Evolutionary conservation across 1,284 basidiomycete genomes (phyloP).

Genomic region (Trametes pubescens): DNA sequence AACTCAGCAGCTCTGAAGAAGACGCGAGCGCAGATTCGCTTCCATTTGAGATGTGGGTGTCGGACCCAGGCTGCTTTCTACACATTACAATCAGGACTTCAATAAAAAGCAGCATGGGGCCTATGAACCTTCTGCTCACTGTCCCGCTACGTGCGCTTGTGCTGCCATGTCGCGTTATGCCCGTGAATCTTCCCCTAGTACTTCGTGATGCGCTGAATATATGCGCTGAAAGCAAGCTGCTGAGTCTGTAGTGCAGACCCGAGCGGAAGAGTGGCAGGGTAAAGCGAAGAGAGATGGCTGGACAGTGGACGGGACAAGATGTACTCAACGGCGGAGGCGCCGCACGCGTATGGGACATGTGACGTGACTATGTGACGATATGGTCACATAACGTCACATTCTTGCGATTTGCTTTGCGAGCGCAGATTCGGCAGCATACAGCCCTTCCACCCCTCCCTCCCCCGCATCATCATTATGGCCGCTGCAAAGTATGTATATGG

Average conservation of each 20-base stretch:
- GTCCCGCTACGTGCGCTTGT: slow-evolving; percentile 12
- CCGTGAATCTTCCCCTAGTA: not conserved
- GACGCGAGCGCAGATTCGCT: slow-evolving; percentile 16
- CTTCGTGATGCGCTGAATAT: too few relatives aligned
- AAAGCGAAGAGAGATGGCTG: not conserved
- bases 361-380: not conserved
- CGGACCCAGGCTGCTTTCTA: slow-evolving; percentile 11
- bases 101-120: slow-evolving; percentile 23
- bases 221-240: too few relatives aligned
- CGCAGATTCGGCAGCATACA: slow-evolving; percentile 1
- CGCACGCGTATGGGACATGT: too few relatives aligned
- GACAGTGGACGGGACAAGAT: not conserved
- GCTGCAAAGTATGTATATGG: slow-evolving; percentile 22
- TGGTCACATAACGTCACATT: slow-evolving; percentile 8
- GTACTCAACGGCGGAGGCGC: too few relatives aligned
- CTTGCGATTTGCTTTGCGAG: slow-evolving; percentile 27
- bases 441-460: slow-evolving; percentile 1
- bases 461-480: slow-evolving; percentile 26
- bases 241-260: not conserved
- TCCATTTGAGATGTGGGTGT: not conserved
- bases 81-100: slow-evolving; percentile 28
- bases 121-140: slow-evolving; percentile 32
- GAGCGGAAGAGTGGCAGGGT: not conserved
- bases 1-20: slow-evolving; percentile 34
- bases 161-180: slow-evolving; percentile 15